Base-by-base conservation (phyloP, 2,329 filamentous ascomycete species). In the Whalleya microplaca region DNA sequence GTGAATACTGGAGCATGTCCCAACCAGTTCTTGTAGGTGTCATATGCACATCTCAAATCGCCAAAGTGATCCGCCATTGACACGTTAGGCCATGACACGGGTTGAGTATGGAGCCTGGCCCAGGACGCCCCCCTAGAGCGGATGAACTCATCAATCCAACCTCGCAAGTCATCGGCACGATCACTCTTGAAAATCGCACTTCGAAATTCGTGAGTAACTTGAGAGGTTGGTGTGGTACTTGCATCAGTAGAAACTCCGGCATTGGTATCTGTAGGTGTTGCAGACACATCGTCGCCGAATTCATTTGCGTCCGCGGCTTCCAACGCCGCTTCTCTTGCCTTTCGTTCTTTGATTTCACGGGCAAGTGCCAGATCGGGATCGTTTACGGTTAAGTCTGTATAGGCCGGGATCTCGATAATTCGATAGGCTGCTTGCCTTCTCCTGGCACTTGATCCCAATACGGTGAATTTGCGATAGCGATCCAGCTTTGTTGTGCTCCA, bases 401-500 rank as follows among this genome's bases (percentile, higher is more conserved):
- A 83, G 4, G 61, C 69, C 1, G 76, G 77, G 6, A 78, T 64
- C 1, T 61, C 58, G 3, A 78, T 58, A 3, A 48, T 58, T 9
- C 72, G 71, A 51, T 69, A 69, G 2, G 70, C 71, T 37, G 62
- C 45, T 32, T 56, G 52, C 1, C 61, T 67, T 10, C 61, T 68
- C 16, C 61, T 48, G 2, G 68, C 41, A 60, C 65, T 59, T 0
- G 83, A 83, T 2, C 84, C 84, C 3, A 87, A 52, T 2, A 88
- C 80, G 18, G 75, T 72, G 61, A 87, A 87, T 40, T 77, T 80
- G 29, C 83, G 78, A 63, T 79, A 83, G 41, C 72, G 70, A 54
- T 85, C 78, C 37, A 84, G 65, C 27, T 79, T 78, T 53, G 69
- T 57, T 29, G 76, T 72, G 0, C 83, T 75, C 85, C 84, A 88